Base-by-base conservation (phyloP, 106 monocot species). In the Dendrobium chrysotoxum region DNA sequence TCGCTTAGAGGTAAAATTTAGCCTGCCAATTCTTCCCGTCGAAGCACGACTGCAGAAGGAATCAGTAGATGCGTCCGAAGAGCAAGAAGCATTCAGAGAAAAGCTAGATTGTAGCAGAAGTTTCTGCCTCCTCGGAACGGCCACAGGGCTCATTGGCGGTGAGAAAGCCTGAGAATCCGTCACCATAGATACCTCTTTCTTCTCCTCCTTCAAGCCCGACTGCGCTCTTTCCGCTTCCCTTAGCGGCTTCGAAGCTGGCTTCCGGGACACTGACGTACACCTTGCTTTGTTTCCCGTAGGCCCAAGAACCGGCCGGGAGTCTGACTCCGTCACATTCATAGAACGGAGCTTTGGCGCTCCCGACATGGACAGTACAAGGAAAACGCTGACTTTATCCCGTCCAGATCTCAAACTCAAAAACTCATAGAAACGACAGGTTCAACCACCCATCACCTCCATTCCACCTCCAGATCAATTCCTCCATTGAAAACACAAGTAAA, bases 351-450 rank as follows among this genome's bases (percentile, higher is more conserved):
- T 83, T 12, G 81, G 81, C 3, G 73, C 42, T 28, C 81, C 76
- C 41, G 76, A 82, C 81, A 82, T 82, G 30, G 54, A 38, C 18
- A 35, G n/a, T 15, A 30, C 50, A 58, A 20, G 46, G 61, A 15
- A 40, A 41, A 45, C 41, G 16, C 9, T 28, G 4, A 1, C 38
- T 10, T 26, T 38, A 16, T 25, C 26, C 64, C 68, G 35, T 35
- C 38, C 31, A 71, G 71, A 71, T 71, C 15, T 38, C 50, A 28
- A 71, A 17, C 38, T 71, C 35, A 38, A 71, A 71, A 71, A 31
- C 71, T 71, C 38, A 71, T 11, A 70, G 38, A 35, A 78, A 53
- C 17, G 80, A 0, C 88, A 90, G 92, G 89, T 90, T 28, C 92
- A 90, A 21, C 92, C 90, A 11, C 11, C 13, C 41, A 65, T 90